These are phyloP conservation scores for Solanum okadae DNA, from an alignment of 257 asterid species.

Conservation along the genomic window DNA sequence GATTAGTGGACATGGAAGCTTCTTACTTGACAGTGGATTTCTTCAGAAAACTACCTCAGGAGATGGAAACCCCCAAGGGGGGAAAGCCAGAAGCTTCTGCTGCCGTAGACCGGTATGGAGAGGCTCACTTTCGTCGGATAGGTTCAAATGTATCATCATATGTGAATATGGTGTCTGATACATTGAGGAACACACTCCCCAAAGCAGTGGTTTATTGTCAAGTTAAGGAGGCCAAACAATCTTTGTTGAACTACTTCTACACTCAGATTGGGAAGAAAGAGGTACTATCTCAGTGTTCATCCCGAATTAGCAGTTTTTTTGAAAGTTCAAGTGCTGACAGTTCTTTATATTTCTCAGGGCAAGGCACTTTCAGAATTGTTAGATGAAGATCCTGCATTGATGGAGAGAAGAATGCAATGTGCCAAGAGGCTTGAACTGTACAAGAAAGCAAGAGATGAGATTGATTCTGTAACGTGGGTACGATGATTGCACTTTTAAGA, in stretches of 20 bases:
- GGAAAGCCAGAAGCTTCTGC: constrained; percentile 40
- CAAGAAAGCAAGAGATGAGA: constrained; percentile 89
- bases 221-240: constrained; percentile 86
- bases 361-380: constrained; percentile 56
- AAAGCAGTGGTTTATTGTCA: constrained; percentile 91
- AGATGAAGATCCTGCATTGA: constrained; percentile 86
- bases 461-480: constrained; percentile 82
- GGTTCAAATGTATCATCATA: constrained; percentile 86
- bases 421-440: constrained; percentile 81
- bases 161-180: constrained; percentile 60
- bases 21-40: constrained; percentile 82
- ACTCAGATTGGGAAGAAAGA: constrained; percentile 74
- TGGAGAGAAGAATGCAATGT: constrained; percentile 70
- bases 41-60: constrained; percentile 87
- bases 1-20: constrained; percentile 92
- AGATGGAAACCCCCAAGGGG: constrained; percentile 41
- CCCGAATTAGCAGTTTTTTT: background rate
- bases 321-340: background rate
- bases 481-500: constrained; percentile 16
- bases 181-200: constrained; percentile 67
- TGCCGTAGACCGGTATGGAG: constrained; percentile 49
- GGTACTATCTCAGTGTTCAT: constrained; percentile 24
- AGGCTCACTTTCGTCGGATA: constrained; percentile 77
- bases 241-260: constrained; percentile 60
- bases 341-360: constrained; percentile 36